These are phyloP conservation scores for Royoungia palumana DNA, from an alignment of 768 basidiomycete genomes.

Conservation along the genomic window DNA sequence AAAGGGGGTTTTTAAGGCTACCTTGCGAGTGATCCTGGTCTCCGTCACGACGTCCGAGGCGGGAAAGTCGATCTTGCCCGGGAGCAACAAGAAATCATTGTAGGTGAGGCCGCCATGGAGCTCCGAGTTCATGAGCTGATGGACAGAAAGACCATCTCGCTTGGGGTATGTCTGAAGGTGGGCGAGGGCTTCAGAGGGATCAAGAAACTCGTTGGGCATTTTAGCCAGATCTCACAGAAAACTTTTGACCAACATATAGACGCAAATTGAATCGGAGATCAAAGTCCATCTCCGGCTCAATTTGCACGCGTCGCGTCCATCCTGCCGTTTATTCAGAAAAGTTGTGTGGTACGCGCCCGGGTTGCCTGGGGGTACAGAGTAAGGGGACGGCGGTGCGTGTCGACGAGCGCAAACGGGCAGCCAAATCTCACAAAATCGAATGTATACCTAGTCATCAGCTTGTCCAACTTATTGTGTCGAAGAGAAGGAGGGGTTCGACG, in stretches of 20 bases:
- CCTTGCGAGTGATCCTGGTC: conserved; percentile 85
- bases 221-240: conserved; percentile 25
- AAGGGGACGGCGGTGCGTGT: too few relatives aligned
- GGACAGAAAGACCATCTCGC: conserved; percentile 79
- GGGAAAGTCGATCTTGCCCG: conserved; percentile 93
- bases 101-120: conserved; percentile 93
- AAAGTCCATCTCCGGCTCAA: too few relatives aligned
- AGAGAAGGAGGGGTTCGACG: too few relatives aligned
- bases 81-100: conserved; percentile 93
- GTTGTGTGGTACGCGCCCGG: too few relatives aligned
- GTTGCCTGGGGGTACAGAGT: too few relatives aligned
- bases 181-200: conserved; percentile 69
- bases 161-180: conserved; percentile 68
- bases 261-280: conserved; percentile 14
- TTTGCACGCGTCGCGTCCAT: too few relatives aligned
- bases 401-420: too few relatives aligned
- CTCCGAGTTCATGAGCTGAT: conserved; percentile 84
- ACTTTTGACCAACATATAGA: conserved; percentile 2
- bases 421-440: too few relatives aligned
- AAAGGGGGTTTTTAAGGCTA: conserved; percentile 91
- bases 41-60: conserved; percentile 79
- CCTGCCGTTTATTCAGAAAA: too few relatives aligned
- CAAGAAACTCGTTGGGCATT: conserved; percentile 47
- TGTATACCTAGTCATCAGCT: too few relatives aligned
- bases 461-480: too few relatives aligned